Percentiles rank a stretch among this genome's conserved stretches.
These are phyloP conservation scores for Zymoseptoria pseudotritici DNA, from an alignment of 2,329 filamentous ascomycete species.

Conservation along the genomic window DNA sequence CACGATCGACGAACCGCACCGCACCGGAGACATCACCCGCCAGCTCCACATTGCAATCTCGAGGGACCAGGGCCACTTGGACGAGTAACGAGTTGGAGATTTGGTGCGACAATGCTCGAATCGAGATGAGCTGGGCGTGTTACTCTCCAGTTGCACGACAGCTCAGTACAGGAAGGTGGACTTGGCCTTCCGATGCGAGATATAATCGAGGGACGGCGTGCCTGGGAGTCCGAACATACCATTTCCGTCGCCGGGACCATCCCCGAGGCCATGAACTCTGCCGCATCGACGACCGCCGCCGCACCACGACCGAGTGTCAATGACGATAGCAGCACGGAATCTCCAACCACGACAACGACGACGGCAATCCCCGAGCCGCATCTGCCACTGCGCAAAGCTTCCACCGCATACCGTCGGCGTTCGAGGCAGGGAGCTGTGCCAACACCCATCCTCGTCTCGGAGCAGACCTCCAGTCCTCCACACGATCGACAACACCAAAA, in stretches of 20 bases:
- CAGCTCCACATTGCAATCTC: neutral
- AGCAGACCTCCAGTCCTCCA: neutral
- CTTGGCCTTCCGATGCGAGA: neutral
- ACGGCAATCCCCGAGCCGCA: constrained; percentile 33
- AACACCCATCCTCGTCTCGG: constrained; percentile 22
- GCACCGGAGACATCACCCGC: neutral
- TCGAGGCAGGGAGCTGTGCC: constrained; percentile 21
- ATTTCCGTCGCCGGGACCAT: constrained; percentile 21
- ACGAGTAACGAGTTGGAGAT: neutral
- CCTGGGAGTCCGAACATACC: constrained; percentile 14
- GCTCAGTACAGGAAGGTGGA: neutral
- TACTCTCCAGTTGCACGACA: neutral
- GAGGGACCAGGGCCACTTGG: neutral
- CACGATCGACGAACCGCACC: neutral
- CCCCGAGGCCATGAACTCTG: constrained; percentile 21
- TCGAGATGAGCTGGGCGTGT: neutral
- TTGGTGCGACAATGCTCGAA: neutral
- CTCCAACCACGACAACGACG: constrained; percentile 26
- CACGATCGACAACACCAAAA: neutral
- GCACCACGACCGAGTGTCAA: constrained; percentile 3
- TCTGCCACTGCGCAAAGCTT: constrained; percentile 34
- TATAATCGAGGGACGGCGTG: constrained; percentile 12
- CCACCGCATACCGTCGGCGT: constrained; percentile 30
- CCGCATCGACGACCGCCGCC: neutral
- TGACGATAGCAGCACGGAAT: constrained; percentile 50